Base-by-base conservation (phyloP, 2,329 filamentous ascomycete genomes). In the Fusarium penzigii region DNA sequence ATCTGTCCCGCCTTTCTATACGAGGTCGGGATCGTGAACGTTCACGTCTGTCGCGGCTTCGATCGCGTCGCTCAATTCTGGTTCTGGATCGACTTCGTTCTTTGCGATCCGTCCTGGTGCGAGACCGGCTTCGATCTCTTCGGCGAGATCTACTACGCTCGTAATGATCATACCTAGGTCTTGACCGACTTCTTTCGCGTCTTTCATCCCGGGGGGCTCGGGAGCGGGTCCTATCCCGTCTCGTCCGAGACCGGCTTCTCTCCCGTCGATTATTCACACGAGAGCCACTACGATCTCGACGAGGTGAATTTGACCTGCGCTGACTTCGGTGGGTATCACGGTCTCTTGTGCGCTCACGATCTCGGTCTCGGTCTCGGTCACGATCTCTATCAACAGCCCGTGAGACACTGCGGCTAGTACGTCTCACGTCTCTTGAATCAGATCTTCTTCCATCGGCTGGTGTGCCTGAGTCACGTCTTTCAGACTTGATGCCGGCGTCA, bases 201-300 rank as follows among this genome's bases (percentile, higher is more conserved):
- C 66, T 62, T 16, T 66, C 65, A 47, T 72, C 68, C 54, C 68
- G 64, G 14, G 68, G 63, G 17, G 65, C 57, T 42, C 70, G 68
- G n/a, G 77, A 77, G 14, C 73, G 73, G 20, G 66, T 72, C 60
- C 72, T 72, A 14, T 75, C 74, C 42, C 70, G 68, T 49, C 69
- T 68, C 11, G 68, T 52, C 46, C 62, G 65, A 5, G 72, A 70
- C 46, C 69, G 70, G 50, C 71, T 74, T 49, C 68, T 63, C 8
- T 73, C 71, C n/a, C 71, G 69, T 51, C 69, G 65, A 12, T 68
- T 63, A 39, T 64, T 63, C 16, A 67, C 51, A 17, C 66, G 70
- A 14, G 70, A 70, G 2, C 67, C 63, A 55, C 68, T 70, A 29
- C 64, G 65, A 3, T 71, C 70, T 38, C 72, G 67, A 17, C 70